A percentile compares a stretch with the other conserved stretches of the same genome.
Evolutionary conservation across 192 early-diverging fungal genomes (phyloP).

Genomic region (Coemansia sp.): DNA sequence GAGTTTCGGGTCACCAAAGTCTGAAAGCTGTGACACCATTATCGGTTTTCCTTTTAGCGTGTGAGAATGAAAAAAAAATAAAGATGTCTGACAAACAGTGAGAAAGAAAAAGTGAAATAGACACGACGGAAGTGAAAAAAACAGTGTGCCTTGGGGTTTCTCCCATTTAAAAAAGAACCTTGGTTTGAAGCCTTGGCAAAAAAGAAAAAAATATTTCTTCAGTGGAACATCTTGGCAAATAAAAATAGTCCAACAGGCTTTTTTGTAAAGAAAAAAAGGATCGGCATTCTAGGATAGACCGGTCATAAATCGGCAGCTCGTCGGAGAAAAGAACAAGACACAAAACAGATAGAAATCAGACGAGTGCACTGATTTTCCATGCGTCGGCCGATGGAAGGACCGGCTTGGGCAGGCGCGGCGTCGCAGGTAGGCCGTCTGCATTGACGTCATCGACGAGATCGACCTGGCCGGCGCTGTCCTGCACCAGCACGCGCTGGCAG

Average conservation of each 20-base stretch:
- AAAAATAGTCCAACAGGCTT: too few relatives aligned
- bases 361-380: constrained; percentile 18
- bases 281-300: not conserved
- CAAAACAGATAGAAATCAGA: too few relatives aligned
- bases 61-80: too few relatives aligned
- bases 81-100: too few relatives aligned
- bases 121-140: not conserved
- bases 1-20: too few relatives aligned
- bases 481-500: constrained; percentile 31
- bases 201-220: too few relatives aligned
- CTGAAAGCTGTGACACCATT: too few relatives aligned
- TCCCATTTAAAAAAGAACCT: too few relatives aligned
- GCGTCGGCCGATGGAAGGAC: constrained; percentile 7
- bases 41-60: too few relatives aligned
- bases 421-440: constrained; percentile 17
- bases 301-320: not conserved
- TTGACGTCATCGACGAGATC: constrained; percentile 23
- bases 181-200: not conserved
- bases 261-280: not conserved
- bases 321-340: not conserved
- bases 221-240: too few relatives aligned
- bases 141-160: too few relatives aligned
- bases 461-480: constrained; percentile 12
- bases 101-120: not conserved
- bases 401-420: constrained; percentile 30